These are phyloP conservation scores for Gyrodon lividus DNA, from an alignment of 768 basidiomycete genomes.

Conservation along the genomic window DNA sequence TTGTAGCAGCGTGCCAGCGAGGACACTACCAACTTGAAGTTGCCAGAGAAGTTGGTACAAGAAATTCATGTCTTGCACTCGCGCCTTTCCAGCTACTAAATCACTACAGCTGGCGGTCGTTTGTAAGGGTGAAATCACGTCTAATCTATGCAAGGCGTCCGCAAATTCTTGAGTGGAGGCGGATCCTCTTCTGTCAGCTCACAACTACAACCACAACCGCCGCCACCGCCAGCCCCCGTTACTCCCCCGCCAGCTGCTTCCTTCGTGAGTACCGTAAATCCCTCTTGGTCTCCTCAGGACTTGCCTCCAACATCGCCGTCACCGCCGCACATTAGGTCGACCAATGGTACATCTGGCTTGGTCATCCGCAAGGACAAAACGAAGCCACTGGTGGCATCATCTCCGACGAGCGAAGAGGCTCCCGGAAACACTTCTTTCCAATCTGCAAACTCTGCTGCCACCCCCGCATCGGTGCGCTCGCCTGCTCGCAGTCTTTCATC, in stretches of 20 bases:
- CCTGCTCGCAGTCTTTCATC: conserved; percentile 26
- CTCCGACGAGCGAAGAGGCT: conserved; percentile 25
- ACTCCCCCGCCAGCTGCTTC: conserved; percentile 26
- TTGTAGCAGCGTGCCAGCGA: no score
- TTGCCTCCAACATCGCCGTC: conserved; percentile 35
- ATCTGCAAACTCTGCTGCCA: conserved; percentile 24
- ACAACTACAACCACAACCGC: conserved; percentile 25
- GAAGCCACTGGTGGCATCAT: conserved; percentile 25
- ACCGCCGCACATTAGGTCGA: conserved; percentile 23
- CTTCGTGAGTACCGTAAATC: conserved; percentile 29
- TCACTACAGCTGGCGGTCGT: conserved; percentile 10
- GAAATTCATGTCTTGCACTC: conserved; percentile 18
- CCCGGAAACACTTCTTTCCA: conserved; percentile 27
- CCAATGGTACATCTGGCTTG: conserved; percentile 32
- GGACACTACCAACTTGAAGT: background rate
- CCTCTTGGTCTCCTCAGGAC: conserved; percentile 47
- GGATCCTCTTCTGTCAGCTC: conserved; percentile 32
- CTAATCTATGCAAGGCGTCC: conserved; percentile 65
- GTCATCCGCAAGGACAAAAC: conserved; percentile 53
- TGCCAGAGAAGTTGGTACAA: conserved; percentile 12
- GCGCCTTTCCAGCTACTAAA: background rate
- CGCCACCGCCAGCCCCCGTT: conserved; percentile 14
- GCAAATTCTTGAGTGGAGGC: conserved; percentile 55
- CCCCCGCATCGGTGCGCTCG: conserved; percentile 18
- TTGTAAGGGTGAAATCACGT: background rate